Evolutionary conservation across 805 yeast species (phyloP).

Genomic region (Myxozyma udenii): DNA sequence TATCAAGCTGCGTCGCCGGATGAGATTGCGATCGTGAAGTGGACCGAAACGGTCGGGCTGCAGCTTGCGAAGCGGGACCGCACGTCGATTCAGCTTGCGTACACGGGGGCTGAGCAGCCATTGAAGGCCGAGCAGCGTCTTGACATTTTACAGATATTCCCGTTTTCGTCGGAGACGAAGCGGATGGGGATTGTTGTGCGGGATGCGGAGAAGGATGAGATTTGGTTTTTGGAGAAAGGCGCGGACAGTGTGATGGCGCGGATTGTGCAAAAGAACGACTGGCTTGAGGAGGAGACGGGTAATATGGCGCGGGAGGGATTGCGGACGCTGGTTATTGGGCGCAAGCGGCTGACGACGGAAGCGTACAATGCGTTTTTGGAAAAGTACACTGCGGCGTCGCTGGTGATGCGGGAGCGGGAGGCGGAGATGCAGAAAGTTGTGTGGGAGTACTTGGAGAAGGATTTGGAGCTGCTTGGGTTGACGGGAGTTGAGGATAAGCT

Average conservation of each 20-base stretch:
- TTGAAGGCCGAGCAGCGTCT: constrained; percentile 40
- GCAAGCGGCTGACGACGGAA: constrained; percentile 60
- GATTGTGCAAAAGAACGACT: constrained; percentile 81
- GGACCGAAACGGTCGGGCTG: constrained; percentile 82
- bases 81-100: constrained; percentile 63
- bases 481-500: constrained; percentile 97
- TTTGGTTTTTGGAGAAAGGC: constrained; percentile 88
- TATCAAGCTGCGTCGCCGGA: constrained; percentile 99
- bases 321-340: constrained; percentile 90
- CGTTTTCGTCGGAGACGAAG: constrained; percentile 92
- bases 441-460: constrained; percentile 67
- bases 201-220: constrained; percentile 60
- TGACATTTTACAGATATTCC: constrained; percentile 74
- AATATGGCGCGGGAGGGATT: constrained; percentile 98
- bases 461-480: constrained; percentile 80
- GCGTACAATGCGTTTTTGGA: constrained; percentile 60
- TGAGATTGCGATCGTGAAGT: constrained; percentile 93
- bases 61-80: constrained; percentile 81
- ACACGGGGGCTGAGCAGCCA: constrained; percentile 47
- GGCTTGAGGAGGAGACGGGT: constrained; percentile 96
- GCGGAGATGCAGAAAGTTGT: constrained; percentile 66
- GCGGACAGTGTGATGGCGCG: constrained; percentile 92
- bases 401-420: constrained; percentile 80
- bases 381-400: constrained; percentile 67
- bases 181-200: constrained; percentile 89